Evolutionary conservation across 2,329 filamentous ascomycete species (phyloP).

Genomic region (Diaporthe vexans): DNA sequence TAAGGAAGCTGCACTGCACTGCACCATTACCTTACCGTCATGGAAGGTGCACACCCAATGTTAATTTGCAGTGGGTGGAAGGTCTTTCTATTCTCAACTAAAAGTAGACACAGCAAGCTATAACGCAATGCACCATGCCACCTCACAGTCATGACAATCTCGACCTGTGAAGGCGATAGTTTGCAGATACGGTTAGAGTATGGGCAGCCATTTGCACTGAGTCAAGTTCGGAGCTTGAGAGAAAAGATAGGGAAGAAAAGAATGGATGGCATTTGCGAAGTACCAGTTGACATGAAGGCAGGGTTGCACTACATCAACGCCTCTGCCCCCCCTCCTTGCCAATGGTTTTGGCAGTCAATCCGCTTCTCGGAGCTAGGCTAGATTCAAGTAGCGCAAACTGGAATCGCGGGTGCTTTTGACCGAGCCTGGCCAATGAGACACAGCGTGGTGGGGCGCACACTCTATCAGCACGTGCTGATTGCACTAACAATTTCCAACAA

Average conservation of each 20-base stretch:
- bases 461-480: slow-evolving; percentile 39
- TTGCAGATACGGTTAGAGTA: neutral
- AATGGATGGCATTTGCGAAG: neutral
- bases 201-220: neutral
- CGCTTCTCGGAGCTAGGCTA: neutral
- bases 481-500: slow-evolving; percentile 38
- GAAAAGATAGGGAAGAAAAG: neutral
- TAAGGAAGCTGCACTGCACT: slow-evolving; percentile 1
- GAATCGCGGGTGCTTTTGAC: no score
- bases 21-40: neutral
- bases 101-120: neutral
- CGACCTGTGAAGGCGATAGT: no score
- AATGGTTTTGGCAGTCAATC: neutral
- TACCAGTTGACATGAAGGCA: neutral
- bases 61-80: neutral
- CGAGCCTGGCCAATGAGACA: neutral
- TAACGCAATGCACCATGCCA: neutral
- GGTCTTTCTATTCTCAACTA: fast-evolving
- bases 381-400: neutral
- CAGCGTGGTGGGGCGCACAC: neutral
- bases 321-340: neutral
- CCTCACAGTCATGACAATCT: neutral
- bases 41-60: neutral
- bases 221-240: neutral
- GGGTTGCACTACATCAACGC: neutral